A percentile compares a stretch with the other conserved stretches of the same genome.
phyloP scores from a whole-genome alignment of 495 filamentous ascomycete species.

The Evernia prunastri region DNA sequence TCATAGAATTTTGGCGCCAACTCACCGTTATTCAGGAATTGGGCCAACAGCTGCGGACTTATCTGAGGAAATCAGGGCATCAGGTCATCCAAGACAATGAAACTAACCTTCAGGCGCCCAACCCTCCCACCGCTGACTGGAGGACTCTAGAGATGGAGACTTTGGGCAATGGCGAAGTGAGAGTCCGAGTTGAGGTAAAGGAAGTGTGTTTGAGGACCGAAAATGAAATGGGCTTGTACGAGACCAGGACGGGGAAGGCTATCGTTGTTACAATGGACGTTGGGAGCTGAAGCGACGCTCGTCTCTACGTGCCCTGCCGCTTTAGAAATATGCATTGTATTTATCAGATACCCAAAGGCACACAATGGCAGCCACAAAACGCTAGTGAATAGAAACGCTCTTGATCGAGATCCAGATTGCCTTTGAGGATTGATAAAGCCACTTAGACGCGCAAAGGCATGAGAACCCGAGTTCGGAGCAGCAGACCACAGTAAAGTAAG shows the following conservation, averaged over 20 bases:
- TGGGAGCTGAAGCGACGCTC: constrained; percentile 5
- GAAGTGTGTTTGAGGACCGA: constrained; percentile 29
- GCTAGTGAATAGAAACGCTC: neutral
- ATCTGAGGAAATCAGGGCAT: constrained; percentile 20
- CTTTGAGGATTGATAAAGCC: neutral
- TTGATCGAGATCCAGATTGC: neutral
- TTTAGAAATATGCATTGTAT: neutral
- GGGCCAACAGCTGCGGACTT: constrained; percentile 15
- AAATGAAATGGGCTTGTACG: constrained; percentile 33
- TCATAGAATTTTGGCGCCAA: constrained; percentile 29
- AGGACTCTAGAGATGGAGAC: neutral
- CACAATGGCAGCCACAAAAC: neutral
- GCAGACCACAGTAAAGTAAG: neutral
- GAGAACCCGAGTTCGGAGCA: neutral
- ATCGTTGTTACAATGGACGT: constrained; percentile 23
- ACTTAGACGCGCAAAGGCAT: neutral
- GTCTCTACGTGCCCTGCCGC: neutral
- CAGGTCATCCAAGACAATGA: constrained; percentile 10
- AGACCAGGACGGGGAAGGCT: constrained; percentile 28
- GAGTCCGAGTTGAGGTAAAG: constrained; percentile 18
- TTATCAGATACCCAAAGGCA: neutral
- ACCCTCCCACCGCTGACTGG: constrained; percentile 1
- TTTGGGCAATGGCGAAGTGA: constrained; percentile 13
- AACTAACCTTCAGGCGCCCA: neutral
- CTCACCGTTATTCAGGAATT: constrained; percentile 25